Conservation (phyloP, 768 basidiomycete genomes). For the Austroboletus eburneus region DNA sequence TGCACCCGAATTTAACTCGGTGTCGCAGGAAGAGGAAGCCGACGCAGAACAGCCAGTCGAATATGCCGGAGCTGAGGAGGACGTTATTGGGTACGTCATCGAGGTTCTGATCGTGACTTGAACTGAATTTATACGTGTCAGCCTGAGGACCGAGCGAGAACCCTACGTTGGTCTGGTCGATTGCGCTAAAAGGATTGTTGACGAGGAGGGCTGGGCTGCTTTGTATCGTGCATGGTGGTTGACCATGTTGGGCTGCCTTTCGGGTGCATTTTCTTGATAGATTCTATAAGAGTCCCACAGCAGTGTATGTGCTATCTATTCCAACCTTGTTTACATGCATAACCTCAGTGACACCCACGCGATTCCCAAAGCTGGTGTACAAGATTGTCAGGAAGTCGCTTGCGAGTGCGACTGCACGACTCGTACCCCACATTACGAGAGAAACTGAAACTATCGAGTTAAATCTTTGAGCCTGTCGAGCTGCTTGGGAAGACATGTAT, state of each 20-base stretch:
- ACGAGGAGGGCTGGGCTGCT: constrained; percentile 73
- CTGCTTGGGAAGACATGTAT: background rate
- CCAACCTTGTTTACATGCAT: background rate
- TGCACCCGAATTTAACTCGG: constrained; percentile 68
- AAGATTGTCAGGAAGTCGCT: no score
- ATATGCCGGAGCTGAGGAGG: constrained; percentile 69
- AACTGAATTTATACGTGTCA: constrained; percentile 24
- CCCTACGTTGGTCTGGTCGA: constrained; percentile 74
- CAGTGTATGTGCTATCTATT: background rate
- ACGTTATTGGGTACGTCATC: constrained; percentile 71
- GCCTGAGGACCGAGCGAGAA: constrained; percentile 71
- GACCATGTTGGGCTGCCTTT: constrained; percentile 59
- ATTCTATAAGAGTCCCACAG: background rate
- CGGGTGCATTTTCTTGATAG: constrained; percentile 42
- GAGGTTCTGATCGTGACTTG: background rate
- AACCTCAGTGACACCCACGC: no score
- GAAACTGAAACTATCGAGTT: no score
- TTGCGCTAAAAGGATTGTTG: constrained; percentile 69
- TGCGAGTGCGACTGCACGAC: no score
- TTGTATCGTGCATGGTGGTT: constrained; percentile 88
- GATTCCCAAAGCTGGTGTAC: no score
- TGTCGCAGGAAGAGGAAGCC: constrained; percentile 68
- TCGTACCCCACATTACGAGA: no score
- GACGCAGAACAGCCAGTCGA: constrained; percentile 57
- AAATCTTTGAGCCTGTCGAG: no score